These are phyloP conservation scores for Paramecium biaurelia DNA, from an alignment of 73 alveolate species.

Conservation along the genomic window DNA sequence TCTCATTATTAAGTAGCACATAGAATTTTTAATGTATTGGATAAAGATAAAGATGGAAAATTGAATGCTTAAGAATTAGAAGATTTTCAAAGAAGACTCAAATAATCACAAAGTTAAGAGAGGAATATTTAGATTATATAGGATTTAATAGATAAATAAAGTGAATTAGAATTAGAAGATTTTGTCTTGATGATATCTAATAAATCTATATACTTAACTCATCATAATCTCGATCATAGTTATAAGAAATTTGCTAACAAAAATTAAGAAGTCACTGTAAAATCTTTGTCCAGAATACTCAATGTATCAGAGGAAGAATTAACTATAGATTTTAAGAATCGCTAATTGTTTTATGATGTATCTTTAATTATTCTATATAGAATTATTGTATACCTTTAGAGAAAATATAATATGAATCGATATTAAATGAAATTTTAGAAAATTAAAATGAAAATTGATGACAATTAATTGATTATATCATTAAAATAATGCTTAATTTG, in stretches of 20 bases:
- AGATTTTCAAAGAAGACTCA: neutral
- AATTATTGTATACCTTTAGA: neutral
- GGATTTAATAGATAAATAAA: neutral
- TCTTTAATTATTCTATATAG: neutral
- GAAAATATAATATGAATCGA: neutral
- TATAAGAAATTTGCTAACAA: neutral
- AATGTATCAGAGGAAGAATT: neutral
- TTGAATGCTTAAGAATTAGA: neutral
- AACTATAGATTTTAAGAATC: neutral
- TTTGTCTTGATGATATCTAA: neutral
- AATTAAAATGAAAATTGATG: neutral
- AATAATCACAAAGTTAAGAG: neutral
- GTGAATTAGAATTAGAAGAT: neutral
- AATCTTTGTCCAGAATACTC: neutral
- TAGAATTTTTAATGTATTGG: neutral
- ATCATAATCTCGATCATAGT: neutral
- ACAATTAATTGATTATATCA: neutral
- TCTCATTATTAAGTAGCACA: neutral
- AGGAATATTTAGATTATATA: neutral
- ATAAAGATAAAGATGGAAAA: neutral
- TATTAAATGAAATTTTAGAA: neutral
- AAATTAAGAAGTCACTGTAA: neutral
- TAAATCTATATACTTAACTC: neutral
- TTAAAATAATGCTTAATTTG: neutral
- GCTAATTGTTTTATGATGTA: neutral